Conservation (phyloP, 129 eudicot genomes). For the Gnaphalium uliginosum region DNA sequence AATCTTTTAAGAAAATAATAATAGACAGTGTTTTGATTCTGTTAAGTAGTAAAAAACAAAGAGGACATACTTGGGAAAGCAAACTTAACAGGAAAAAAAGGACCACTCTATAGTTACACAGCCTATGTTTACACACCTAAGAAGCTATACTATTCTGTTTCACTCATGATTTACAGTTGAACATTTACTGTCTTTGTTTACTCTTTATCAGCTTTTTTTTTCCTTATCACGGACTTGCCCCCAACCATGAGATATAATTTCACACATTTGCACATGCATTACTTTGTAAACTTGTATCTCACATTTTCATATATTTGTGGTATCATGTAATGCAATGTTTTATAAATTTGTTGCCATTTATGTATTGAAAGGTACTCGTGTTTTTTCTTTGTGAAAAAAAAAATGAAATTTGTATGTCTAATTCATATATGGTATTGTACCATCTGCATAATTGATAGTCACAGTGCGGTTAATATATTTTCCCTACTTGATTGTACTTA, state of each 20-base stretch:
- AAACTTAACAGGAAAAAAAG: conserved; percentile 31
- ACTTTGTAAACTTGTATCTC: not conserved
- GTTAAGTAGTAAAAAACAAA: conserved; percentile 24
- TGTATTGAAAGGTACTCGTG: not conserved
- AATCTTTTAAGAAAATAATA: not conserved
- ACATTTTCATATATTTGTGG: not conserved
- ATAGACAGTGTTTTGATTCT: conserved; percentile 22
- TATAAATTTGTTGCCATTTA: not conserved
- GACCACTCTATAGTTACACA: conserved; percentile 38
- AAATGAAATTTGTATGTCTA: not conserved
- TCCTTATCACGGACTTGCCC: conserved; percentile 23
- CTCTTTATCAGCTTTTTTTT: conserved; percentile 40
- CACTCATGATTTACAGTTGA: conserved; percentile 37
- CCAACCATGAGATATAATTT: conserved; percentile 27
- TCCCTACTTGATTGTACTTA: too few relatives aligned
- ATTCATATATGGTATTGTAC: too few relatives aligned
- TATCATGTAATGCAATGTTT: not conserved
- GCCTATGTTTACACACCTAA: conserved; percentile 22
- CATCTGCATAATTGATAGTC: too few relatives aligned
- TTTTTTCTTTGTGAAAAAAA: too few relatives aligned
- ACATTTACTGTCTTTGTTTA: conserved; percentile 41
- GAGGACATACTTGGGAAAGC: conserved; percentile 44
- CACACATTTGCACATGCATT: conserved; percentile 8
- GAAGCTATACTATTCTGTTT: conserved; percentile 1
- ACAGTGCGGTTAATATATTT: too few relatives aligned